phyloP scores from a whole-genome alignment of 139 green algal genomes.

The Mesotaenium endlicherianum region DNA sequence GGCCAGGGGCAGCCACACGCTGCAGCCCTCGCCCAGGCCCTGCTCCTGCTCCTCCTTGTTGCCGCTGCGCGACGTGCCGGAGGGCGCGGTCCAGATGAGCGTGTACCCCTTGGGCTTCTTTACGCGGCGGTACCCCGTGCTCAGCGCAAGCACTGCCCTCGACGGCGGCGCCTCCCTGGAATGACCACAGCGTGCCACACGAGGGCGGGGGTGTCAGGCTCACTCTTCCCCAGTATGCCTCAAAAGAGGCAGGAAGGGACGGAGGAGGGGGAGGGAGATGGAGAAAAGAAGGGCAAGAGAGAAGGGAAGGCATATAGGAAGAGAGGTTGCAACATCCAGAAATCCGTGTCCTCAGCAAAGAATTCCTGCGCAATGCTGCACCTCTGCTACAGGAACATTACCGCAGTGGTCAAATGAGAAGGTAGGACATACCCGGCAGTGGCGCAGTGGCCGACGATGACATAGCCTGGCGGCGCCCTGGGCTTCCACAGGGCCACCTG shows the following conservation, averaged over 20 bases:
- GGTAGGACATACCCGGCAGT: slow-evolving; percentile 37
- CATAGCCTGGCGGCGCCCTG: slow-evolving; percentile 72
- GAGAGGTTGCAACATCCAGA: too few species aligned
- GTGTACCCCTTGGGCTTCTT: slow-evolving; percentile 64
- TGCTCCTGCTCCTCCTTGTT: slow-evolving; percentile 5
- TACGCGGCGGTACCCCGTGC: slow-evolving; percentile 75
- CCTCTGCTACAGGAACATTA: too few species aligned
- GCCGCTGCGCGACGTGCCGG: too few species aligned
- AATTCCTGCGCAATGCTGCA: too few species aligned
- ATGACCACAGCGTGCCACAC: too few species aligned
- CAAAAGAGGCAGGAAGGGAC: too few species aligned
- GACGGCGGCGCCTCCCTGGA: slow-evolving; percentile 38
- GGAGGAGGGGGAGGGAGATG: too few species aligned
- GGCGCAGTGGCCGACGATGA: slow-evolving; percentile 70
- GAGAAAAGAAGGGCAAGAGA: too few species aligned
- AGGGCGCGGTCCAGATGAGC: slow-evolving; percentile 49
- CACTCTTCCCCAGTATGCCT: too few species aligned
- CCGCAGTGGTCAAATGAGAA: neutral
- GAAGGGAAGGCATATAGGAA: too few species aligned
- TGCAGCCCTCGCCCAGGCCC: neutral
- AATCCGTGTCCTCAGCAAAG: too few species aligned
- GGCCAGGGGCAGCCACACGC: slow-evolving; percentile 69
- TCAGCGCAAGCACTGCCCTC: slow-evolving; percentile 61
- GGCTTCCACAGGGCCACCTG: slow-evolving; percentile 74
- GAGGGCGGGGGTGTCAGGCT: too few species aligned